Conservation (phyloP, 2,329 filamentous ascomycete species). For the Rhinocladiella mackenziei region DNA sequence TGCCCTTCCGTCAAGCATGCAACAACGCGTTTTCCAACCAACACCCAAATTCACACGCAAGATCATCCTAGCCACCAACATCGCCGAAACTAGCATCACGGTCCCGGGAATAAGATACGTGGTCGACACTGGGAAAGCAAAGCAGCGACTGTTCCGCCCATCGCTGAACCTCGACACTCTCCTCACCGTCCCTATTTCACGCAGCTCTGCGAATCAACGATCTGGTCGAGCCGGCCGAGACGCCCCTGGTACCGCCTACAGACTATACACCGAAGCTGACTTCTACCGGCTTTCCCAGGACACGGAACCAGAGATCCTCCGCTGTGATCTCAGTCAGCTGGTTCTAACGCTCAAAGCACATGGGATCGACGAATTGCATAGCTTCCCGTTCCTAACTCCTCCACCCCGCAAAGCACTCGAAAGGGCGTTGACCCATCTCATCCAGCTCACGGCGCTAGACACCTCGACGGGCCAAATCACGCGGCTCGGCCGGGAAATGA, state of each 20-base stretch:
- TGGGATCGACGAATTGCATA: constrained; percentile 73
- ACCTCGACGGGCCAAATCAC: constrained; percentile 67
- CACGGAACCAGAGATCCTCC: constrained; percentile 81
- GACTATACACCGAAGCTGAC: constrained; percentile 77
- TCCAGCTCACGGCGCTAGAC: constrained; percentile 71
- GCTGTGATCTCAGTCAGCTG: constrained; percentile 81
- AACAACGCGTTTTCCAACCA: constrained; percentile 80
- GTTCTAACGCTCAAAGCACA: constrained; percentile 91
- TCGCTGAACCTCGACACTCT: constrained; percentile 85
- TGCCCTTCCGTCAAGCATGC: constrained; percentile 78
- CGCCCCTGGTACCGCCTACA: constrained; percentile 80
- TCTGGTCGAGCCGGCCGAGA: constrained; percentile 91
- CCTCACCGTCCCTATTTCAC: constrained; percentile 83
- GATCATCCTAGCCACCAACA: constrained; percentile 89
- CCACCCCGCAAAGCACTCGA: constrained; percentile 74
- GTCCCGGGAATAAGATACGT: constrained; percentile 90
- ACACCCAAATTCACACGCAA: constrained; percentile 73
- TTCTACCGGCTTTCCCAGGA: constrained; percentile 67
- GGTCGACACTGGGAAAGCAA: constrained; percentile 88
- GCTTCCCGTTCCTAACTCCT: constrained; percentile 79
- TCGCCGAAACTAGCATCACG: constrained; percentile 97
- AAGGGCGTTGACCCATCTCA: constrained; percentile 75
- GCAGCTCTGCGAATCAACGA: constrained; percentile 87
- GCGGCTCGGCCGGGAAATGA: constrained; percentile 68
- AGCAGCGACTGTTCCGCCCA: constrained; percentile 85